These are phyloP conservation scores for Conticribra weissflogii DNA, from an alignment of 108 stramenopile genomes.

Conservation along the genomic window DNA sequence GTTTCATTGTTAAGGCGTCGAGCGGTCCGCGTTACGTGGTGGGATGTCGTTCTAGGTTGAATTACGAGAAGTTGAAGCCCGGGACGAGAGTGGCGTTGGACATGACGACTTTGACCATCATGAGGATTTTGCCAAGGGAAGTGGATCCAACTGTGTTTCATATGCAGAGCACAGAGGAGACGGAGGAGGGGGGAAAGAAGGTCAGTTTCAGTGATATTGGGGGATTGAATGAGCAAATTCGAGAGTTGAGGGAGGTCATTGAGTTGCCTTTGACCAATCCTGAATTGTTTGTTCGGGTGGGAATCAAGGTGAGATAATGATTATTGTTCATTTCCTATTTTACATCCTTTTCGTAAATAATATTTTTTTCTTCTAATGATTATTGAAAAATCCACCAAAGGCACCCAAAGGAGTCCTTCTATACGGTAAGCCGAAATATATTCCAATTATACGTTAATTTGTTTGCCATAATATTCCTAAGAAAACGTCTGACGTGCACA, in stretches of 20 bases:
- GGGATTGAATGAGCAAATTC: slow-evolving; percentile 94
- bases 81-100: slow-evolving; percentile 97
- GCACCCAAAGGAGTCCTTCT: slow-evolving; percentile 90
- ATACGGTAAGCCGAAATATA: too few relatives aligned
- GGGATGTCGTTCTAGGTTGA: slow-evolving; percentile 91
- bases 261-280: slow-evolving; percentile 99
- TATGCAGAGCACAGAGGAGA: slow-evolving; percentile 95
- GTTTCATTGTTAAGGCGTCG: slow-evolving; percentile 98
- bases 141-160: slow-evolving; percentile 99
- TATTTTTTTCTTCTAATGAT: too few relatives aligned
- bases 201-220: slow-evolving; percentile 96
- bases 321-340: background rate
- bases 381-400: too few relatives aligned
- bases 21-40: slow-evolving; percentile 98
- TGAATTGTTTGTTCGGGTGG: slow-evolving; percentile 96
- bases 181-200: slow-evolving; percentile 86
- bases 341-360: background rate
- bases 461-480: too few relatives aligned
- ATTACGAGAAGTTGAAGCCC: slow-evolving; percentile 90
- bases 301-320: slow-evolving; percentile 88
- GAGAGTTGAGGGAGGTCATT: slow-evolving; percentile 97
- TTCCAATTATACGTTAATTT: too few relatives aligned
- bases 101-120: slow-evolving; percentile 99
- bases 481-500: too few relatives aligned
- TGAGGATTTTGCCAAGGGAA: slow-evolving; percentile 96